phyloP scores from a whole-genome alignment of 768 basidiomycete species.

The Termitomyces sp. region DNA sequence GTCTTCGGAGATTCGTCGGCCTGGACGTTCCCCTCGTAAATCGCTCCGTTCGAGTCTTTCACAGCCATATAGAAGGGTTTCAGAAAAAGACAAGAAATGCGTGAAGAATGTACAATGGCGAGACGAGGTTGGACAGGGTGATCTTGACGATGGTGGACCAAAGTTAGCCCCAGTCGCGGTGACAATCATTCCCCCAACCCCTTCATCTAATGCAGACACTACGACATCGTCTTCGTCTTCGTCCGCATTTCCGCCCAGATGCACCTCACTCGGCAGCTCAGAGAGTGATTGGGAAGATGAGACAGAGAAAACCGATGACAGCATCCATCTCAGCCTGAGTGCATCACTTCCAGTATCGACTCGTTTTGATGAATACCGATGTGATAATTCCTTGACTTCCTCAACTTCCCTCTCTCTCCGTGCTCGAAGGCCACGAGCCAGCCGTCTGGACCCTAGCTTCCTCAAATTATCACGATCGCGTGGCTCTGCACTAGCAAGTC shows the following conservation, averaged over 20 bases:
- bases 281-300: constrained; percentile 93
- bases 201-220: constrained; percentile 21
- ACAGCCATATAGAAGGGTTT: constrained; percentile 57
- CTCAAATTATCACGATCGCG: constrained; percentile 45
- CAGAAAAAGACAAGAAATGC: constrained; percentile 59
- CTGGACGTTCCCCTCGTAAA: constrained; percentile 61
- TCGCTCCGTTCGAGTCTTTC: constrained; percentile 64
- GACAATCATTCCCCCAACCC: constrained; percentile 40
- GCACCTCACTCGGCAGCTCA: constrained; percentile 52
- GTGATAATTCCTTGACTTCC: constrained; percentile 18
- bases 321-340: constrained; percentile 51
- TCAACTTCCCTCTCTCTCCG: constrained; percentile 20
- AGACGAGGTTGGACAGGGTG: constrained; percentile 81
- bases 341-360: constrained; percentile 35
- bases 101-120: constrained; percentile 84
- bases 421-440: constrained; percentile 50
- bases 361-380: constrained; percentile 5
- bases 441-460: constrained; percentile 67
- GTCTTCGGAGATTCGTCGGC: constrained; percentile 45
- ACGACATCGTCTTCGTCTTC: constrained; percentile 19
- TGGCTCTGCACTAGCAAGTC: constrained; percentile 48
- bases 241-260: constrained; percentile 33
- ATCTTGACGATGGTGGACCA: constrained; percentile 60
- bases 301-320: constrained; percentile 63
- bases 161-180: constrained; percentile 28